Evolutionary conservation across 1,284 basidiomycete genomes (phyloP).

Genomic region (Mycosarcoma mackinlayi): DNA sequence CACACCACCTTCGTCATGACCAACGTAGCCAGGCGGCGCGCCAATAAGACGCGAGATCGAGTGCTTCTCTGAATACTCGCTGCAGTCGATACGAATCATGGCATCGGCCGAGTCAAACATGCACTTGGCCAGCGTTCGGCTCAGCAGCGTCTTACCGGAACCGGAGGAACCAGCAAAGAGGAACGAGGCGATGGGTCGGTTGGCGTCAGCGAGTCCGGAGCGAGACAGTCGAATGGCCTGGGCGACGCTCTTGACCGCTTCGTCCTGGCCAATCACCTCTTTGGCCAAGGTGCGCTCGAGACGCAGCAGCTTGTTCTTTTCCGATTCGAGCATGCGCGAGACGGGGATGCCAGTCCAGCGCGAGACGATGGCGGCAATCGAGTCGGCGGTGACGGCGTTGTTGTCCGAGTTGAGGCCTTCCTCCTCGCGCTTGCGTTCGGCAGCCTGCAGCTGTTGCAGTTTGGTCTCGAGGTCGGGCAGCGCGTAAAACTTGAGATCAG

Average conservation of each 20-base stretch:
- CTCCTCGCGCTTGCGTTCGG: slow-evolving; percentile 70
- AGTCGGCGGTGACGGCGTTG: slow-evolving; percentile 65
- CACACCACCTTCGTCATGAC: slow-evolving; percentile 84
- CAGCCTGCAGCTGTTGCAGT: slow-evolving; percentile 73
- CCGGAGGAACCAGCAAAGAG: slow-evolving; percentile 71
- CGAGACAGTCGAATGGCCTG: slow-evolving; percentile 74
- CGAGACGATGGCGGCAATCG: slow-evolving; percentile 73
- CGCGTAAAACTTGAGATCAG: slow-evolving; percentile 91
- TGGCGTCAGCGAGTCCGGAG: slow-evolving; percentile 73
- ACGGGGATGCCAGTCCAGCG: slow-evolving; percentile 71
- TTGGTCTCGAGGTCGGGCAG: slow-evolving; percentile 86
- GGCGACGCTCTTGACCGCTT: slow-evolving; percentile 73
- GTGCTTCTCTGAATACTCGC: slow-evolving; percentile 72
- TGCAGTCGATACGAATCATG: slow-evolving; percentile 74
- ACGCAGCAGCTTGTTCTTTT: slow-evolving; percentile 64
- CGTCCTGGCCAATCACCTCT: slow-evolving; percentile 73
- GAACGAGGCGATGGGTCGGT: slow-evolving; percentile 72
- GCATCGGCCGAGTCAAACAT: slow-evolving; percentile 73
- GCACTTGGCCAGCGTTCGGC: slow-evolving; percentile 68
- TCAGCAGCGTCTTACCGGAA: slow-evolving; percentile 74
- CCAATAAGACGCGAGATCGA: slow-evolving; percentile 72
- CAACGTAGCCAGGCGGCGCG: slow-evolving; percentile 80
- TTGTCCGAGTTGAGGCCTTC: slow-evolving; percentile 52
- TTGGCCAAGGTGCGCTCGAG: slow-evolving; percentile 60
- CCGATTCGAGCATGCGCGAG: slow-evolving; percentile 67